Evolutionary conservation across 768 basidiomycete genomes (phyloP).

Genomic region (Sporobolomyces pararoseus): DNA sequence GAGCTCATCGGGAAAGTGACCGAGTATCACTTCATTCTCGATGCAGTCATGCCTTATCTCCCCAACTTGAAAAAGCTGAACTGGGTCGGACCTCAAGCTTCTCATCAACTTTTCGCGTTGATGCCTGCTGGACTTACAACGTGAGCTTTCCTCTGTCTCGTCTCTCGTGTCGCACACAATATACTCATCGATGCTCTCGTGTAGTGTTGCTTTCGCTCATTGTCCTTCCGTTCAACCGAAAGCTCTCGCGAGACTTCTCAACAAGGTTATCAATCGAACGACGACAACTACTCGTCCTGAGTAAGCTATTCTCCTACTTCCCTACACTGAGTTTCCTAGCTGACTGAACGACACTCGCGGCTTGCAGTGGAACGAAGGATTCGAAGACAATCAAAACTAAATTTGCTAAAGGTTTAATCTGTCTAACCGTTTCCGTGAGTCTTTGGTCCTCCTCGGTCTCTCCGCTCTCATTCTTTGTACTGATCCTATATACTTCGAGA

Average conservation of each 20-base stretch:
- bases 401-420: conserved; percentile 12
- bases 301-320: background rate
- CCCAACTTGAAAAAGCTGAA: conserved; percentile 17
- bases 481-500: too few species aligned
- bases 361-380: conserved; percentile 13
- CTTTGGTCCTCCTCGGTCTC: background rate
- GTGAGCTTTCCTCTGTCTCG: background rate
- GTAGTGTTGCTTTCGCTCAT: conserved; percentile 17
- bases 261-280: conserved; percentile 18
- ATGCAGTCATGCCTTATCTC: conserved; percentile 24
- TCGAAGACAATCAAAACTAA: conserved; percentile 3
- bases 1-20: conserved; percentile 1
- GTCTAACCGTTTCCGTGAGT: conserved; percentile 22
- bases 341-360: background rate
- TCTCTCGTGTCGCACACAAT: background rate
- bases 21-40: conserved; percentile 21
- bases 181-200: background rate
- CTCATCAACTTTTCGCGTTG: conserved; percentile 12
- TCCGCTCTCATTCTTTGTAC: too few species aligned
- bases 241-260: conserved; percentile 19
- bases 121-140: conserved; percentile 22
- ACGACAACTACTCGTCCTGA: conserved; percentile 6
- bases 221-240: conserved; percentile 21
- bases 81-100: conserved; percentile 29
- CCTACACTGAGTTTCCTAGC: background rate